phyloP scores from a whole-genome alignment of 2,329 filamentous ascomycete genomes.

The Alternaria triticina region DNA sequence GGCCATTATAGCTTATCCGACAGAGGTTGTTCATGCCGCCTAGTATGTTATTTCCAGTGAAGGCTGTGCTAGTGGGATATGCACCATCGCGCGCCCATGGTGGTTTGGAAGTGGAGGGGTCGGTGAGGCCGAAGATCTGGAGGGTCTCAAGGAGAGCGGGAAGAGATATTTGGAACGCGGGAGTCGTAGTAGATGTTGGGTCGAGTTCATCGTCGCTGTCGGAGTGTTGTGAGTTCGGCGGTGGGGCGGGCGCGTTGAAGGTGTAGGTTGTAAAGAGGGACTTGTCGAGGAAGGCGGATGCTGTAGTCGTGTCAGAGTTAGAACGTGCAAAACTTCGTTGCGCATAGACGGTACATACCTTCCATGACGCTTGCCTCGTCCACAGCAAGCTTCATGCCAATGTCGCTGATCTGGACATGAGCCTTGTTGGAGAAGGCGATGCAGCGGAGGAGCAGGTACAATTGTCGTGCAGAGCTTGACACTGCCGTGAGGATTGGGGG shows the following conservation, averaged over 20 bases:
- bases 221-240: conserved; percentile 43
- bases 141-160: conserved; percentile 88
- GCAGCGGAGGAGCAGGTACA: conserved; percentile 70
- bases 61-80: conserved; percentile 70
- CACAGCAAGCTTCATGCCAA: conserved; percentile 85
- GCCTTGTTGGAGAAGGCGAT: conserved; percentile 66
- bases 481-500: conserved; percentile 74
- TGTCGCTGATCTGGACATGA: conserved; percentile 78
- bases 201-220: conserved; percentile 45
- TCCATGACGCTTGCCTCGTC: conserved; percentile 92
- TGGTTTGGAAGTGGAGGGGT: conserved; percentile 47
- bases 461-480: conserved; percentile 76
- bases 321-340: not conserved
- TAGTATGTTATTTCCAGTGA: conserved; percentile 76
- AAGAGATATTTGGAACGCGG: conserved; percentile 86
- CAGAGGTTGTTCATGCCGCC: conserved; percentile 82
- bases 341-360: conserved; percentile 58
- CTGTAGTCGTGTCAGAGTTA: conserved; percentile 46
- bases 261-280: conserved; percentile 85
- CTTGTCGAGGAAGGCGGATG: conserved; percentile 84
- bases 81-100: conserved; percentile 51
- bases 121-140: conserved; percentile 84
- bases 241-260: conserved; percentile 62
- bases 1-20: conserved; percentile 75
- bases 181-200: conserved; percentile 51